phyloP scores from a whole-genome alignment of 164 flowering plant genomes.

The Vitis riparia region DNA sequence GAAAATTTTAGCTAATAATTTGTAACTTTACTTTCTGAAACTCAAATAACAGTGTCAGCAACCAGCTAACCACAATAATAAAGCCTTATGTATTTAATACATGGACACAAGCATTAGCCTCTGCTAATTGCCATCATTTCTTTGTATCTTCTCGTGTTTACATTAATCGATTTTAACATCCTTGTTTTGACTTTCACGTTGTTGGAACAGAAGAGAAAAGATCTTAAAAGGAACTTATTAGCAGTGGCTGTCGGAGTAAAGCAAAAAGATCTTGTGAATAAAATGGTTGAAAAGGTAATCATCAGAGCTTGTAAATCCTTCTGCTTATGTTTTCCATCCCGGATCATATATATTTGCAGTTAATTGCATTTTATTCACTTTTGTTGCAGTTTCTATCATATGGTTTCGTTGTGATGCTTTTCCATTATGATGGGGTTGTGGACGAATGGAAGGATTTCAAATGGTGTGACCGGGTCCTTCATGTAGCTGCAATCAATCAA shows the following conservation, averaged over 20 bases:
- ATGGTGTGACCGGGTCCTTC: slow-evolving; percentile 52
- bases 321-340: neutral
- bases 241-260: slow-evolving; percentile 58
- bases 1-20: no score
- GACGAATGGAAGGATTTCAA: slow-evolving; percentile 51
- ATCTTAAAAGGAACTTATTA: slow-evolving; percentile 35
- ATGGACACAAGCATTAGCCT: no score
- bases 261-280: slow-evolving; percentile 53
- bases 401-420: slow-evolving; percentile 56
- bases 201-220: slow-evolving; percentile 14
- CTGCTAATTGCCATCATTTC: no score
- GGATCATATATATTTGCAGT: neutral
- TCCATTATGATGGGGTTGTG: slow-evolving; percentile 66
- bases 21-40: no score
- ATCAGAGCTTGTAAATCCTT: neutral
- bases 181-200: neutral
- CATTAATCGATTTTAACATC: neutral
- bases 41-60: no score
- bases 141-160: neutral
- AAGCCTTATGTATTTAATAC: no score
- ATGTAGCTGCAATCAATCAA: slow-evolving; percentile 56
- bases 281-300: slow-evolving; percentile 56
- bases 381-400: slow-evolving; percentile 50
- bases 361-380: neutral
- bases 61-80: no score